Base-by-base conservation (phyloP, 257 asterid genomes). In the Penstemon barbatus region DNA sequence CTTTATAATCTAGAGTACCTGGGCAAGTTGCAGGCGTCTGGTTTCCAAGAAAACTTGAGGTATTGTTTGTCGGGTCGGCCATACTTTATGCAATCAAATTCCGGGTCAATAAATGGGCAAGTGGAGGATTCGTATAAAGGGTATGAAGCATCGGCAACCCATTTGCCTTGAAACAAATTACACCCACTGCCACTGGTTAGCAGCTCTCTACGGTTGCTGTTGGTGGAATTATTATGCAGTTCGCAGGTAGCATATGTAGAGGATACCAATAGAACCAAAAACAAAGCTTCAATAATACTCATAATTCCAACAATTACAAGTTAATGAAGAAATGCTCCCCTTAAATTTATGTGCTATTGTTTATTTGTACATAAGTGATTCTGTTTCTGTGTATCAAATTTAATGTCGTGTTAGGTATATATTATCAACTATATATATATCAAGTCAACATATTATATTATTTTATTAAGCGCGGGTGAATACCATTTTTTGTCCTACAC, bases 31-130 rank as follows among this genome's bases (percentile, higher is more conserved):
- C 93, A 88, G 44, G 81, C 36, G 50, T 79, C 81, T 2, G 93
- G 96, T 57, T 69, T 73, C 96, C 96, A 89, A 0, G 86, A 69
- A 43, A 72, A 89, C 73, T 75, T 81, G 78, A 83, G 91, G 76
- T 74, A 89, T 61, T 74, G 73, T 12, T 33, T 83, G 33, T 89
- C 94, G 46, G 89, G 88, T 0, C 94, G 91, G 37, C 91, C 91
- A 62, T 72, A 81, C 44, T 80, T 83, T 4, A 72, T 43, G 82
- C 96, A 89, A 49, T 89, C 82, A 54, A 86, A 88, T 46, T 84
- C 88, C 4, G 83, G 58, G 43, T 75, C 83, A 38, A 79, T 54
- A 54, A 79, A 79, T 3, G 78, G 81, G 59, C 83, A 79, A 11
- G 9, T 51, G 46, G 70, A 57, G 48, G 73, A 72, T 9, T 72